Base-by-base conservation (phyloP, 2,329 filamentous ascomycete species). In the Pezicula rhizophila region DNA sequence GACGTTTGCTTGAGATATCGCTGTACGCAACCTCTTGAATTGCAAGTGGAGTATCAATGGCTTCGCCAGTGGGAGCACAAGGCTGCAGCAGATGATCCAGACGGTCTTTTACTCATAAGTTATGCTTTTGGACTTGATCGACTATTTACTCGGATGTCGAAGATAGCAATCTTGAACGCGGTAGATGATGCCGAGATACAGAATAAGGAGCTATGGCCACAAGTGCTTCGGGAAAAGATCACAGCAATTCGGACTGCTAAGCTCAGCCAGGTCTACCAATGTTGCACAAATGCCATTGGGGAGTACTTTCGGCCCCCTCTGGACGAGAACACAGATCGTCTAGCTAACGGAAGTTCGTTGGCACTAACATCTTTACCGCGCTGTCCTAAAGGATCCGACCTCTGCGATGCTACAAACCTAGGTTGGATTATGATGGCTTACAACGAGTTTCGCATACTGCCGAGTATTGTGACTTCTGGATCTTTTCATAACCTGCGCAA, bases 401-500 rank as follows among this genome's bases (percentile, higher is more conserved):
- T 65, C 57, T 79, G 76, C 47, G 77, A 79, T 52, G 74, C 75
- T 0, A 69, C 70, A 0, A 78, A 76, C 46, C 64, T 79, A 0
- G 76, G 76, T 3, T 79, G 75, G 74, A 57, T 77, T 31, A 75
- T 79, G 70, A 64, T 77, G n/a, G 63, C 71, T 0, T 74, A 72
- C 46, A 71, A 72, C 45, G 72, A 78, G 53, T 63, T 77, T 46
- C 67, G 68, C 38, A 60, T 78, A 1, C 56, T 77, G 2, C 62
- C 67, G 2, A 67, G 65, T 5, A 63, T 76, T 4, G 59, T 75
- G 58, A 63, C 65, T 1, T 45, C 51, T 33, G 45, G 41, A 8
- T 48, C 48, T 3, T 53, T 51, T 20, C 61, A 64, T 0, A 43
- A 60, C 17, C 51, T 52, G 1, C 48, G 55, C 11, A 49, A 52